phyloP scores from a whole-genome alignment of 371 early-diverging fungal genomes.

The Neoconidiobolus thromboides region DNA sequence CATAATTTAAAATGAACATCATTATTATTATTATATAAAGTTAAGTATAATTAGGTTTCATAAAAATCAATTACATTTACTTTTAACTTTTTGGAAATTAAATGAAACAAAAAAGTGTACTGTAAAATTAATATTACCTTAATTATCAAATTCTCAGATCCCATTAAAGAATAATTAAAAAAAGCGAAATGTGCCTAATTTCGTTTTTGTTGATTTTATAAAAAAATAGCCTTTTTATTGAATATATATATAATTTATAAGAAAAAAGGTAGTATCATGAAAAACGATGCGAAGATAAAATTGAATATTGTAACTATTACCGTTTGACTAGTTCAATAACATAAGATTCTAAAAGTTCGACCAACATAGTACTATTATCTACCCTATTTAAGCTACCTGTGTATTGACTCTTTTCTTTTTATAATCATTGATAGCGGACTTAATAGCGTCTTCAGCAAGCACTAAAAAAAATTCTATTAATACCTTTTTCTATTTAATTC shows the following conservation, averaged over 20 bases:
- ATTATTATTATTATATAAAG: no score
- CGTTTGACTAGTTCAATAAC: background rate
- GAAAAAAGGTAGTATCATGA: background rate
- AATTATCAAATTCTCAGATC: no score
- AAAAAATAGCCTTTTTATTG: background rate
- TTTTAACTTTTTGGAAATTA: no score
- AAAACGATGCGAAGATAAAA: background rate
- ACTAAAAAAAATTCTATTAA: conserved; percentile 24
- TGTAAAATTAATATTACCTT: no score
- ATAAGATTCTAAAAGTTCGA: background rate
- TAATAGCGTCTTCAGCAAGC: conserved; percentile 99
- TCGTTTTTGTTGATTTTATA: background rate
- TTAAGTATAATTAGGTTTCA: no score
- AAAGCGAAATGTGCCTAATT: no score
- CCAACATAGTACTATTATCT: background rate
- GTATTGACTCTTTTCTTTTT: conserved; percentile 30
- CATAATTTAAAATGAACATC: no score
- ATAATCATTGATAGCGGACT: conserved; percentile 88
- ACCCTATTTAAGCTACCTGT: background rate
- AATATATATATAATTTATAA: background rate
- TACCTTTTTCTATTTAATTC: no score
- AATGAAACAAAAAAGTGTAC: no score
- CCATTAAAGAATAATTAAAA: no score
- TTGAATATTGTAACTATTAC: background rate
- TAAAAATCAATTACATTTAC: no score